Evolutionary conservation across 768 basidiomycete genomes (phyloP), one percentile per base, ranked within the genome.

Genomic region (Kwoniella dejecticola): DNA sequence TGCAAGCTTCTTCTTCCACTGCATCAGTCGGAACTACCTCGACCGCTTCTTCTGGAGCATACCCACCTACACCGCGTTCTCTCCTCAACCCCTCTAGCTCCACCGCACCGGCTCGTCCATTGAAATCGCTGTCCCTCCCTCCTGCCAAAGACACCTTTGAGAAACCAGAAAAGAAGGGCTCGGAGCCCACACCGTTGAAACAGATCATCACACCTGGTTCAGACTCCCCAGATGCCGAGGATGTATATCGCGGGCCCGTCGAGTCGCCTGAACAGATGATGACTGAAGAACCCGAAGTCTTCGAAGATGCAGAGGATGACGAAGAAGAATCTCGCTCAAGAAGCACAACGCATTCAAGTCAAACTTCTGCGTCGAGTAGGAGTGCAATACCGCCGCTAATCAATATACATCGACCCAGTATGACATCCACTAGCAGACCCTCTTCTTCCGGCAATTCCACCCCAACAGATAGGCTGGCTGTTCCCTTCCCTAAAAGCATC

Each of bases 111-210:
- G 23, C 54, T 31, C 54, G 54, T 19, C 42, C 54, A 5, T 31
- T 30, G 7, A 63, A 48, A 17, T 27, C 62, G 2, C 44, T 62
- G 0, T 62, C 60, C 15, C 15, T 62, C 4, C 53, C 60, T 7
- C 52, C 52, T 1, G 10, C 49, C 13, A 33, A 24, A 17, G 48
- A 38, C 42, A 7, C 45, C 44, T 8, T 55, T 45, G 29, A 50
- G 12, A 49, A 49, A 17, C 44, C 63, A 23, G 38, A 33, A 12
- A 74, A 70, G 52, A 70, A 66, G 26, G 45, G 41, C 12, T 68
- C 71, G 15, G 71, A 73, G 41, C 69, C 72, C 6, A 74, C 72
- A 12, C 72, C 72, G 2, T 54, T 74, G 0, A 62, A 69, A 19
- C 64, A 72, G 27, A 63, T 66, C 19, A 55, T 60, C 15, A 36